phyloP scores from a whole-genome alignment of 2,329 filamentous ascomycete species.

The Sphaerulina vaccinii region DNA sequence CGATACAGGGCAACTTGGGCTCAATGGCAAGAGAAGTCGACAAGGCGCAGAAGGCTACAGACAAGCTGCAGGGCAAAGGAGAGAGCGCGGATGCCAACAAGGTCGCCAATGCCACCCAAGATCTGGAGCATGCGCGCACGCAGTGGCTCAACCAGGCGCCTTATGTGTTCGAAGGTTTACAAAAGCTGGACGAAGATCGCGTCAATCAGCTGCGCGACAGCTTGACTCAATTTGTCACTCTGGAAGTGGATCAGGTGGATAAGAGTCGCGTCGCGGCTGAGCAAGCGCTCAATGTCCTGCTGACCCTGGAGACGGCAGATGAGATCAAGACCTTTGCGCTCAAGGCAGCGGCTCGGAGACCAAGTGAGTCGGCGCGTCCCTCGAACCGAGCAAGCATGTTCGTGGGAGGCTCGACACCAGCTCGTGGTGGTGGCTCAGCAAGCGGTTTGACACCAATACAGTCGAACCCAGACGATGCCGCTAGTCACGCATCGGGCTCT shows the following conservation, averaged over 20 bases:
- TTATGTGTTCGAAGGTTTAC: slow-evolving; percentile 89
- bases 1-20: slow-evolving; percentile 77
- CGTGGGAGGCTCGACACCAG: slow-evolving; percentile 13
- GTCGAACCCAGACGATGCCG: slow-evolving; percentile 25
- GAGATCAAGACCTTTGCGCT: slow-evolving; percentile 76
- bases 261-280: slow-evolving; percentile 72
- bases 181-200: slow-evolving; percentile 84
- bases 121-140: slow-evolving; percentile 72
- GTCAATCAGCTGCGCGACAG: slow-evolving; percentile 87
- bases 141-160: slow-evolving; percentile 95
- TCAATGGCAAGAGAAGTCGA: slow-evolving; percentile 82
- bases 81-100: slow-evolving; percentile 73
- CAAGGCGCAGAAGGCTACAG: slow-evolving; percentile 76
- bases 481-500: slow-evolving; percentile 46
- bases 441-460: slow-evolving; percentile 25
- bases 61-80: slow-evolving; percentile 78
- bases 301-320: slow-evolving; percentile 82
- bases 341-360: slow-evolving; percentile 36
- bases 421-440: slow-evolving; percentile 2
- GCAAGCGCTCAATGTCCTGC: slow-evolving; percentile 73
- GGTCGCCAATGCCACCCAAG: slow-evolving; percentile 69
- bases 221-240: slow-evolving; percentile 88
- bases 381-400: slow-evolving; percentile 17
- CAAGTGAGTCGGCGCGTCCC: slow-evolving; percentile 8
- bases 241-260: slow-evolving; percentile 85